A percentile compares a stretch with the other conserved stretches of the same genome.
Conservation (phyloP, 179 eudicot genomes). For the Sideroxylon spinosum region DNA sequence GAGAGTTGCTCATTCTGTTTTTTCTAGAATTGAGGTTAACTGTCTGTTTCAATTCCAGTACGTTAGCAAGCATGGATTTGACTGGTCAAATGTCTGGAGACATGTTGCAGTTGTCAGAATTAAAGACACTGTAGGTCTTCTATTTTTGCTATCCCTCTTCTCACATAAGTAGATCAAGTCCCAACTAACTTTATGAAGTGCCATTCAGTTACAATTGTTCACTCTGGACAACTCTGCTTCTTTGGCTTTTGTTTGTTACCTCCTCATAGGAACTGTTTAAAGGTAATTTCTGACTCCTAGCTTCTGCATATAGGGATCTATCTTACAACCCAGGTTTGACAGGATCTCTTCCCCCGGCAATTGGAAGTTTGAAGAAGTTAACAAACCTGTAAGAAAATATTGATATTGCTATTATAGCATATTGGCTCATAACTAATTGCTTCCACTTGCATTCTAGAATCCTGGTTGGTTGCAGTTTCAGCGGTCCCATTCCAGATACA, state of each 20-base stretch:
- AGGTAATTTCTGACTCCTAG: neutral
- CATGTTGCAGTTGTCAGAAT: constrained; percentile 41
- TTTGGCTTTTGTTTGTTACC: neutral
- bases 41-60: constrained; percentile 32
- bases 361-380: constrained; percentile 48
- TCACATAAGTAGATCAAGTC: neutral
- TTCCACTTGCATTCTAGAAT: constrained; percentile 29
- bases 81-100: constrained; percentile 61
- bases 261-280: neutral
- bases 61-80: constrained; percentile 44
- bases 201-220: neutral
- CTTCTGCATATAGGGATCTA: constrained; percentile 39
- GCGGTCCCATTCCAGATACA: constrained; percentile 51
- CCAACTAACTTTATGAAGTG: neutral
- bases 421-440: neutral
- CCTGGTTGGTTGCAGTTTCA: constrained; percentile 56
- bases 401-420: neutral
- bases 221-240: neutral
- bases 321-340: constrained; percentile 48
- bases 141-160: neutral
- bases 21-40: constrained; percentile 13
- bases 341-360: constrained; percentile 46
- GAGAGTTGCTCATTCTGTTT: neutral
- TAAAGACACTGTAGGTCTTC: constrained; percentile 55
- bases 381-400: constrained; percentile 43